Percentiles rank a stretch among this genome's conserved stretches.
Evolutionary conservation across 1,284 basidiomycete species (phyloP).

Genomic region (Ustilago lituana): DNA sequence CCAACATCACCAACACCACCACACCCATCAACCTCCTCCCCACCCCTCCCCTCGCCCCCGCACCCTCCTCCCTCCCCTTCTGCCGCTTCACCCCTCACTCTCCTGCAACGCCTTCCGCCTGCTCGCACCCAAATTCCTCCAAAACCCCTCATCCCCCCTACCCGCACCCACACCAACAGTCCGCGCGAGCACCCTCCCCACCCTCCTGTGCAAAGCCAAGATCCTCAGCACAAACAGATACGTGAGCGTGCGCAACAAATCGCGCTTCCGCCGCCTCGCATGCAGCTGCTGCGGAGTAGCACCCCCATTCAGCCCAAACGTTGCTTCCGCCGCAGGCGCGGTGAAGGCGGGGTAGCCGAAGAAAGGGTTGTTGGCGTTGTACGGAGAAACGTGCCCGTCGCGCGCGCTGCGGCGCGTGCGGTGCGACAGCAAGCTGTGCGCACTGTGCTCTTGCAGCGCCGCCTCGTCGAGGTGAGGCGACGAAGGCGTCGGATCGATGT

Average conservation of each 20-base stretch:
- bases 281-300: slow-evolving; percentile 44
- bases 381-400: slow-evolving; percentile 65
- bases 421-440: slow-evolving; percentile 54
- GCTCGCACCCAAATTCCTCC: slow-evolving; percentile 26
- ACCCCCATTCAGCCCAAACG: slow-evolving; percentile 14
- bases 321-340: slow-evolving; percentile 11
- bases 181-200: slow-evolving; percentile 16
- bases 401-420: slow-evolving; percentile 53
- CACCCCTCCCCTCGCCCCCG: not conserved
- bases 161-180: slow-evolving; percentile 11
- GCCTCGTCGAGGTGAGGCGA: slow-evolving; percentile 48
- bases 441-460: slow-evolving; percentile 31
- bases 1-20: slow-evolving; percentile 17
- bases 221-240: slow-evolving; percentile 65
- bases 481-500: slow-evolving; percentile 42
- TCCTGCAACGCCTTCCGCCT: slow-evolving; percentile 6
- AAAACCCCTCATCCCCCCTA: slow-evolving; percentile 40
- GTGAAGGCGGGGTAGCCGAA: slow-evolving; percentile 78
- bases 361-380: slow-evolving; percentile 76
- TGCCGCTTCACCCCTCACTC: not conserved
- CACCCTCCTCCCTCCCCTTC: not conserved
- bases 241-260: slow-evolving; percentile 62
- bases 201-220: slow-evolving; percentile 47
- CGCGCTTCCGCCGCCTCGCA: slow-evolving; percentile 55
- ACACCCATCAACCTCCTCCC: slow-evolving; percentile 17